A percentile compares a stretch with the other conserved stretches of the same genome.
These are phyloP conservation scores for Claviceps maximensis DNA, from an alignment of 2,329 filamentous ascomycete species.

Conservation along the genomic window DNA sequence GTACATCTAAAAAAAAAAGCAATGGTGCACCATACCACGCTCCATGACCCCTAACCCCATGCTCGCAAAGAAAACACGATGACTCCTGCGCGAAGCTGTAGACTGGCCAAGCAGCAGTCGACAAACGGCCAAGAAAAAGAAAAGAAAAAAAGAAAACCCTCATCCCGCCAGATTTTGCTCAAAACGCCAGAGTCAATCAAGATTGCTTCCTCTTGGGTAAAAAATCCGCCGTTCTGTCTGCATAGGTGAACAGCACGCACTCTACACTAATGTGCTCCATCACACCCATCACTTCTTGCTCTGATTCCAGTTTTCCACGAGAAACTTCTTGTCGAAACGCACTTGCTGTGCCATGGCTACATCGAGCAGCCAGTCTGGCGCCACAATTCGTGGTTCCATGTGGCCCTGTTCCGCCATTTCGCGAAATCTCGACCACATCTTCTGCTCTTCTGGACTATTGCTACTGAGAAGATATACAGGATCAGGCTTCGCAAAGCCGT, in stretches of 20 bases:
- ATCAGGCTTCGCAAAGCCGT: conserved; percentile 46
- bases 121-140: background rate
- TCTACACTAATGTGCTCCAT: background rate
- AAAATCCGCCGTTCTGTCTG: too few relatives aligned
- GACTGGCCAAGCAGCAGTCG: background rate
- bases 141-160: too few relatives aligned
- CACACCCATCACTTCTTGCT: conserved; percentile 7
- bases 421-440: conserved; percentile 67
- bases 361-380: conserved; percentile 79
- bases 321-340: conserved; percentile 50
- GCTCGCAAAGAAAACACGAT: background rate
- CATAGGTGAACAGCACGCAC: background rate
- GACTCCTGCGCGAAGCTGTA: background rate
- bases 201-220: conserved; percentile 3
- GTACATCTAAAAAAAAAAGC: background rate
- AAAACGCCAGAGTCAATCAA: conserved; percentile 7
- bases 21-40: background rate
- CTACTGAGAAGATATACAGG: conserved; percentile 77
- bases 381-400: conserved; percentile 70
- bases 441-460: conserved; percentile 49
- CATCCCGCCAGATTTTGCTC: background rate
- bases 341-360: conserved; percentile 81
- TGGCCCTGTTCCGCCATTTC: conserved; percentile 66
- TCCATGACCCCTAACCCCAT: background rate
- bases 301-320: conserved; percentile 32